Base-by-base conservation (phyloP, 805 yeast species). In the Kregervanrija pseudodelftensis region DNA sequence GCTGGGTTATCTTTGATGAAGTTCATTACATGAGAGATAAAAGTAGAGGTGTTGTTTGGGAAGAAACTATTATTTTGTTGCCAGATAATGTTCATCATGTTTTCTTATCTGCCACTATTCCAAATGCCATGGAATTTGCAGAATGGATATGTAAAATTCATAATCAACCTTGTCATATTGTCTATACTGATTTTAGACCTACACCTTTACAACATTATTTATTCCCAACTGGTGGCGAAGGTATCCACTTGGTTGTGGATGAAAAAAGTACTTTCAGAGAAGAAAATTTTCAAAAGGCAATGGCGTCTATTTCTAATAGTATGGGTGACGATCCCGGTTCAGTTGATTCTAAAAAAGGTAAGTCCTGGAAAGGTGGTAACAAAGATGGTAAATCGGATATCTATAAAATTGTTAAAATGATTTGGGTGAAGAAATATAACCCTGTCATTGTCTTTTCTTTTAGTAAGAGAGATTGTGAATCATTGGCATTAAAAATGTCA, bases 361-460 rank as follows among this genome's bases (percentile, higher is more conserved):
- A 87, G 60, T 76, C 93, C 4, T 84, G 72, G 64, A 89, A 90
- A 64, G 96, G 96, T 45, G 96, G 95, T 35, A 79, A 79, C 53
- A 80, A 77, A 22, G 65, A 59, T 44, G 65, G 65, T 5, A 73
- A 74, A 56, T 79, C 95, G 11, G 99, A 93, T 68, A 93, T 90
- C 50, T 89, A 89, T 65, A 93, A 93, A 63, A 93, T 93, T 61
- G 95, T 93, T 44, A 91, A 89, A 64, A 93, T 93, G 98, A 91
- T 93, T 61, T 93, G 96, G 90, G 76, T 85, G 68, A 91, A 91
- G 60, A 84, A 89, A 58, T 93, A 88, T 66, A 95, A 93, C 58
- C 99, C 99, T 1, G 99, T 93, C 36, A 93, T 93, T 72, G 98
- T 93, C 16, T 93, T 93, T 67, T 90, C 98, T n/a, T 93, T 93